Conservation (phyloP, 2,329 filamentous ascomycete genomes). For the Trichoderma brevicompactum region DNA sequence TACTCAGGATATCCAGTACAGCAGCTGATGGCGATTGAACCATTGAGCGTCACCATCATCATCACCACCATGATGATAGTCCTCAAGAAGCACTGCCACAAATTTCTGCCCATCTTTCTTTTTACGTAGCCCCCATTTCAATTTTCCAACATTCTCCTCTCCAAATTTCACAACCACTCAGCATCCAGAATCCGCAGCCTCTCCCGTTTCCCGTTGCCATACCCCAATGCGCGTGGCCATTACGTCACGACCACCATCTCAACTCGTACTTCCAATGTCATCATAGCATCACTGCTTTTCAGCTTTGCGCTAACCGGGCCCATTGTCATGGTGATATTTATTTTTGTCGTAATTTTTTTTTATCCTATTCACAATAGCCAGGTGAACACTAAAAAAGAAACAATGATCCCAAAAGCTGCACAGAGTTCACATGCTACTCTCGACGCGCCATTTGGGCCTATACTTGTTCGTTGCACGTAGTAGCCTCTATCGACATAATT, state of each 20-base stretch:
- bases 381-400: not conserved
- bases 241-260: constrained; percentile 25
- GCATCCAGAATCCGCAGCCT: not conserved
- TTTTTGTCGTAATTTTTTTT: not conserved
- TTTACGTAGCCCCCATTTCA: not conserved
- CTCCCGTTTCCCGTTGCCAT: constrained; percentile 12
- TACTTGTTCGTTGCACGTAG: not conserved
- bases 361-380: not conserved
- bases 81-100: too few species aligned
- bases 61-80: too few species aligned
- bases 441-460: not conserved
- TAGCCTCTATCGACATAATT: not conserved
- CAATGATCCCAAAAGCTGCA: constrained; percentile 10
- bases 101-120: too few species aligned
- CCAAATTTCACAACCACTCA: not conserved
- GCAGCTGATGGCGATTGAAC: too few species aligned
- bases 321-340: constrained; percentile 2
- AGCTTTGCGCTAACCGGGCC: not conserved
- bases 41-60: too few species aligned
- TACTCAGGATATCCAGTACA: too few species aligned
- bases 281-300: constrained; percentile 22
- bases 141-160: not conserved
- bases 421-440: not conserved
- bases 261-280: constrained; percentile 5
- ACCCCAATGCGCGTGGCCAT: constrained; percentile 23